A percentile compares a stretch with the other conserved stretches of the same genome.
Conservation (phyloP, 2,329 filamentous ascomycete species). For the Dendrostoma leiphaemia region DNA sequence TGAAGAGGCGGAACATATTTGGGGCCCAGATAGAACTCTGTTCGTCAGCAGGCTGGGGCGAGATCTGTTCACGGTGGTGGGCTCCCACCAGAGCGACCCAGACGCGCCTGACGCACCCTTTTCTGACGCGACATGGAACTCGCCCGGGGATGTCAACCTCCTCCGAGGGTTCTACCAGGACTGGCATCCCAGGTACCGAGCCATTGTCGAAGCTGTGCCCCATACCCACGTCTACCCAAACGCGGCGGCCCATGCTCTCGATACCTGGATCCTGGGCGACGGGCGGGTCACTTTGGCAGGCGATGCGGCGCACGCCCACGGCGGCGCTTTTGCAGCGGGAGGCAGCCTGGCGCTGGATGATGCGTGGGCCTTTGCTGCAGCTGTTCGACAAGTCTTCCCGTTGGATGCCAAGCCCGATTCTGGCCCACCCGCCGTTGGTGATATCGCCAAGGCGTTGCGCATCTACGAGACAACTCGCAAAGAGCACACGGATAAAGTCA, state of each 20-base stretch:
- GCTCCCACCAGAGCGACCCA: conserved; percentile 36
- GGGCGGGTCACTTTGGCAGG: conserved; percentile 35
- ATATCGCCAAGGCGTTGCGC: conserved; percentile 30
- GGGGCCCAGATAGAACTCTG: conserved; percentile 40
- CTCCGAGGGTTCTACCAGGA: conserved; percentile 36
- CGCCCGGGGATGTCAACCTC: conserved; percentile 32
- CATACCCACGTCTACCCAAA: conserved; percentile 41
- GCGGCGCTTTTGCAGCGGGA: conserved; percentile 39
- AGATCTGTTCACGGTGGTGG: conserved; percentile 42
- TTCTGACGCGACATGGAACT: conserved; percentile 35
- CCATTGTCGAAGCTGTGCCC: conserved; percentile 39
- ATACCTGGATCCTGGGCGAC: conserved; percentile 38
- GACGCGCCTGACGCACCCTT: conserved; percentile 29
- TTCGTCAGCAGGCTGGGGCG: conserved; percentile 42
- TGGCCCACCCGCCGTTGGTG: conserved; percentile 10
- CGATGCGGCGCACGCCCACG: conserved; percentile 40
- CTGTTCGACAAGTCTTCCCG: conserved; percentile 36
- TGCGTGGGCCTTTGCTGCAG: conserved; percentile 38
- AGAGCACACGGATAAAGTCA: conserved; percentile 36
- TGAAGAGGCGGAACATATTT: conserved; percentile 43
- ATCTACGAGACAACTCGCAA: conserved; percentile 43
- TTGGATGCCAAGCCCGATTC: background rate
- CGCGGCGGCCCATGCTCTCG: conserved; percentile 35
- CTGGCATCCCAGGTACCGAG: conserved; percentile 40
- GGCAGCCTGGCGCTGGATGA: conserved; percentile 40